Conservation (phyloP, 1,284 basidiomycete species). For the Trametes polyzona region DNA sequence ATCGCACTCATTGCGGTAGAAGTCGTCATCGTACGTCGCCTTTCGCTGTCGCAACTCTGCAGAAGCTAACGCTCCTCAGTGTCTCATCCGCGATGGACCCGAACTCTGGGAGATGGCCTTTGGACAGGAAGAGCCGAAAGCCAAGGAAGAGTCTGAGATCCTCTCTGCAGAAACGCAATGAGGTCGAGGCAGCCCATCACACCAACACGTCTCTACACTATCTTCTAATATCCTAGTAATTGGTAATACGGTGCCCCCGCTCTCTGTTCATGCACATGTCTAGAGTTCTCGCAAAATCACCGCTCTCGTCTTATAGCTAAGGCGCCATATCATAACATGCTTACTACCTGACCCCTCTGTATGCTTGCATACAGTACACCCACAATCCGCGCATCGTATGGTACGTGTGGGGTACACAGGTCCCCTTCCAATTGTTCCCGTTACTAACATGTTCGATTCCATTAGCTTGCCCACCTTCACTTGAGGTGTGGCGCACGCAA, state of each 20-base stretch:
- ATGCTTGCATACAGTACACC: no score
- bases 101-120: constrained; percentile 63
- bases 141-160: no score
- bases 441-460: no score
- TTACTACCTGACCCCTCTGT: no score
- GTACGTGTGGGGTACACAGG: no score
- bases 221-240: not conserved
- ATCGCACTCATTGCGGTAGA: constrained; percentile 90
- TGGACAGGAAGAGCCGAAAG: constrained; percentile 20
- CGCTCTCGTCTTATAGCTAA: not conserved
- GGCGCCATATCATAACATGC: not conserved
- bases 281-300: not conserved
- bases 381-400: no score
- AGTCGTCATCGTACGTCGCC: constrained; percentile 75
- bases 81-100: constrained; percentile 61
- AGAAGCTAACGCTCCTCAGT: constrained; percentile 40
- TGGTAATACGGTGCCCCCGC: not conserved
- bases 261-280: not conserved
- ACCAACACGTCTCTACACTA: no score
- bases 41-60: not conserved
- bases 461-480: no score
- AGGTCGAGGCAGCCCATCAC: no score
- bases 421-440: no score
- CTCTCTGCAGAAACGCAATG: not conserved
- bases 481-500: no score